Base-by-base conservation (phyloP, 306 rosid species). In the Quercus alba region DNA sequence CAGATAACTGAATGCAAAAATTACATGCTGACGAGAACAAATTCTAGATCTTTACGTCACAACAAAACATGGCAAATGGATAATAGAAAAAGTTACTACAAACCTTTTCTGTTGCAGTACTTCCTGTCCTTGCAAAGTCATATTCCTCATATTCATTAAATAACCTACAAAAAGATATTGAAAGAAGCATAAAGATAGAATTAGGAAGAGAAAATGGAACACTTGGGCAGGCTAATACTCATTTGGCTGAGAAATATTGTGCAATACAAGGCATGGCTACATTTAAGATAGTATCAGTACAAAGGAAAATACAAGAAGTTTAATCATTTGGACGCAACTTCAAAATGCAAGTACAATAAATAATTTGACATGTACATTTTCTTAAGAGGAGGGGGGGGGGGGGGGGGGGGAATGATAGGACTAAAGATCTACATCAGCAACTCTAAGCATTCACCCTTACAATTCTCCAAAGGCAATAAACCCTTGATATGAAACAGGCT, bases 51-150 rank as follows among this genome's bases (percentile, higher is more conserved):
- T 20, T 49, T 17, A 1, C 5, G 57, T 14, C 38, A 46, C 49
- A 61, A 33, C 72, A 26, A 41, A 46, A 12, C 19, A 14, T 74
- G 30, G 38, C 56, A 1, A 18, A 14, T 19, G 44, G 62, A 26
- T 17, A 17, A 59, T 46, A 51, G 52, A 51, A 46, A 68, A 46
- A 67, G 46, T 11, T 67, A 19, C 68, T 21, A 67, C 52, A 75
- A 15, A 95, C 99, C 94, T 79, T 89, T 76, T 95, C 93, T 1
- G 92, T 84, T 8, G 96, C 97, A 72, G 44, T 58, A 66, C 88
- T 86, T 87, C 99, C 99, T 8, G 97, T 93, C 83, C 99, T 91
- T 8, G 96, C 97, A 56, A 86, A 95, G 75, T 95, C 99, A 82
- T 87, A 86, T 41, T 93, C 99, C 80, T 86, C 93, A 77, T 89